phyloP scores from a whole-genome alignment of 768 basidiomycete species.

The Panellus pusillus region DNA sequence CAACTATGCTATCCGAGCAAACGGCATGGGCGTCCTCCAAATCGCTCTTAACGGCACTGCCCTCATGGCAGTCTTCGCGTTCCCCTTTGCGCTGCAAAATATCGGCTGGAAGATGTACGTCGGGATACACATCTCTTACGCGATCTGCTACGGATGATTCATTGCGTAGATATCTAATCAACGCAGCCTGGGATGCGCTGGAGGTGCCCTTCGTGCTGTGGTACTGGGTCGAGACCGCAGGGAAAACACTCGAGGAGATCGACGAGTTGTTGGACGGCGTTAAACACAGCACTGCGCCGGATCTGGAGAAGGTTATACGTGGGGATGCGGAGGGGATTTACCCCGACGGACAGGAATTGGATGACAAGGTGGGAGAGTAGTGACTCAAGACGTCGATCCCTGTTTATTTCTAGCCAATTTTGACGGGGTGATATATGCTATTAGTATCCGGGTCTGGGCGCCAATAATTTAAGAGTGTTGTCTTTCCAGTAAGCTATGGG shows the following conservation, averaged over 20 bases:
- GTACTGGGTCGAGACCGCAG: constrained; percentile 26
- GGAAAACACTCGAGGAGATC: constrained; percentile 25
- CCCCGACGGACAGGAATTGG: not conserved
- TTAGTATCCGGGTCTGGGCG: no score
- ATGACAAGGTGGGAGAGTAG: constrained; percentile 1
- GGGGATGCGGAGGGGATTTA: constrained; percentile 2
- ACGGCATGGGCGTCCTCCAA: constrained; percentile 24
- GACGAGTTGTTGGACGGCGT: constrained; percentile 24
- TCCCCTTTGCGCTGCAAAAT: constrained; percentile 21
- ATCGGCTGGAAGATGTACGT: constrained; percentile 28
- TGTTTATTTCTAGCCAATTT: not conserved
- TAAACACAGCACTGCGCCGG: constrained; percentile 22
- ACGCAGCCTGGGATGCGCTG: constrained; percentile 24
- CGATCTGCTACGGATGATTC: no score
- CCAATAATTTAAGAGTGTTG: not conserved
- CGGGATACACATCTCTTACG: no score
- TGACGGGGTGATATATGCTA: no score
- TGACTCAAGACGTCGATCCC: not conserved
- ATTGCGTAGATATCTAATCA: constrained; percentile 12
- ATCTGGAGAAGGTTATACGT: constrained; percentile 22
- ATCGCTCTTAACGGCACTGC: constrained; percentile 24
- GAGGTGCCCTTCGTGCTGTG: constrained; percentile 21
- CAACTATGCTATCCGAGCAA: constrained; percentile 26
- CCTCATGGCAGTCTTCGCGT: constrained; percentile 24
- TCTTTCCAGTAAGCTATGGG: no score